These are phyloP conservation scores for Pseudonitzschia multistriata DNA, from an alignment of 108 stramenopile genomes.

Conservation along the genomic window DNA sequence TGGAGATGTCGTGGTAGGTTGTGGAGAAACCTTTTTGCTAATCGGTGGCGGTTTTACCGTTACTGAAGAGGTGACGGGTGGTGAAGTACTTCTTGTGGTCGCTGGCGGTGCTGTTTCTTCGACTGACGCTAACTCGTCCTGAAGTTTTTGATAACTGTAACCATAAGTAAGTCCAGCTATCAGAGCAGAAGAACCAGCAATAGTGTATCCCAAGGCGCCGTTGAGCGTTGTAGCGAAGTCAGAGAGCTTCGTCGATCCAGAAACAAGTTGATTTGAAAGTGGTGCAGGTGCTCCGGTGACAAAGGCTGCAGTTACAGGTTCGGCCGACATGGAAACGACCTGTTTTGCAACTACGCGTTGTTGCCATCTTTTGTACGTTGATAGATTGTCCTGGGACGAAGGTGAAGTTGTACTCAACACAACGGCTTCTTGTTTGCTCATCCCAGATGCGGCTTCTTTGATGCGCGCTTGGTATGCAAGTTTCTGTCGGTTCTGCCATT, in stretches of 20 bases:
- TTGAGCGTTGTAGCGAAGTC: background rate
- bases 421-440: background rate
- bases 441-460: background rate
- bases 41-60: background rate
- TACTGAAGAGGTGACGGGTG: background rate
- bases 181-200: constrained; percentile 4
- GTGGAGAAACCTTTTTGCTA: too few species aligned
- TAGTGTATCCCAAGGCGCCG: background rate
- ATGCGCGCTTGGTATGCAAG: background rate
- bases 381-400: constrained; percentile 4
- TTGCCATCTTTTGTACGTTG: constrained; percentile 18
- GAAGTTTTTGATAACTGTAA: background rate
- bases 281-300: constrained; percentile 9
- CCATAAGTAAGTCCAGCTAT: background rate
- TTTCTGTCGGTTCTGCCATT: constrained; percentile 5
- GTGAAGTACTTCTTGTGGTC: background rate
- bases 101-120: background rate
- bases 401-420: background rate
- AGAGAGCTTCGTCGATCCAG: constrained; percentile 3
- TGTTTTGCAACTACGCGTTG: background rate
- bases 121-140: background rate
- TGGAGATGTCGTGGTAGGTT: background rate
- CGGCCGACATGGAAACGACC: background rate
- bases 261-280: constrained; percentile 7
- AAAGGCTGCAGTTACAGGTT: constrained; percentile 1